Percentiles rank a stretch among this genome's conserved stretches.
These are phyloP conservation scores for Colletotrichum lindemuthianum DNA, from an alignment of 2,329 filamentous ascomycete genomes.

Conservation along the genomic window DNA sequence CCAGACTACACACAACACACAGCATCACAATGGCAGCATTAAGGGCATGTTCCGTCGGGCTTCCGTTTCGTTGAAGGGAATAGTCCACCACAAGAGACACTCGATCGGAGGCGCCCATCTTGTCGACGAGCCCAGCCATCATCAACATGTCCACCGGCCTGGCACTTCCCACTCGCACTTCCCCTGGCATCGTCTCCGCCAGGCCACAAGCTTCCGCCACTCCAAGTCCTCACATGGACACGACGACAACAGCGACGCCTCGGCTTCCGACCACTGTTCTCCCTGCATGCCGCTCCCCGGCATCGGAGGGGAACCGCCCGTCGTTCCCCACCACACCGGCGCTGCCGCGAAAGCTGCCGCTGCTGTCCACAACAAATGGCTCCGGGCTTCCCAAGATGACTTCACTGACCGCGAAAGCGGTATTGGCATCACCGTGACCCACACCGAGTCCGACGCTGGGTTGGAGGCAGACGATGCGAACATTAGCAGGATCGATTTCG, in stretches of 20 bases:
- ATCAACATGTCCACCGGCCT: slow-evolving; percentile 37
- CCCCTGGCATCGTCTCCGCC: slow-evolving; percentile 62
- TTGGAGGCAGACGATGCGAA: slow-evolving; percentile 47
- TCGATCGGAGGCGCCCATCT: slow-evolving; percentile 50
- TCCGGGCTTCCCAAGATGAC: slow-evolving; percentile 55
- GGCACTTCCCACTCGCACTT: slow-evolving; percentile 61
- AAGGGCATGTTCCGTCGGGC: slow-evolving; percentile 65
- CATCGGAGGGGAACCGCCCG: slow-evolving; percentile 63
- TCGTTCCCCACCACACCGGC: slow-evolving; percentile 69
- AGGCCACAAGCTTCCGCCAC: slow-evolving; percentile 62
- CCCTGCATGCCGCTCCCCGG: slow-evolving; percentile 56
- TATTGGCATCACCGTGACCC: slow-evolving; percentile 67
- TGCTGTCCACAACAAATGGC: slow-evolving; percentile 57
- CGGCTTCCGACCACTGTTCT: slow-evolving; percentile 39
- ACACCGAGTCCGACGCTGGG: slow-evolving; percentile 51
- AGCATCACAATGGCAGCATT: slow-evolving; percentile 48
- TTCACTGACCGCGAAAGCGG: slow-evolving; percentile 70
- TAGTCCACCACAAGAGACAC: slow-evolving; percentile 56
- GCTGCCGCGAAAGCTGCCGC: slow-evolving; percentile 71
- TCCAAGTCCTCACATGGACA: slow-evolving; percentile 57
- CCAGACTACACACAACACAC: slow-evolving; percentile 38
- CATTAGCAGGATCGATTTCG: slow-evolving; percentile 68
- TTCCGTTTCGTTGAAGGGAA: slow-evolving; percentile 63
- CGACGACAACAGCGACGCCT: slow-evolving; percentile 45
- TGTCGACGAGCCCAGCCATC: slow-evolving; percentile 37